These are phyloP conservation scores for Bipolaris oryzae DNA, from an alignment of 2,329 filamentous ascomycete species.

Conservation along the genomic window DNA sequence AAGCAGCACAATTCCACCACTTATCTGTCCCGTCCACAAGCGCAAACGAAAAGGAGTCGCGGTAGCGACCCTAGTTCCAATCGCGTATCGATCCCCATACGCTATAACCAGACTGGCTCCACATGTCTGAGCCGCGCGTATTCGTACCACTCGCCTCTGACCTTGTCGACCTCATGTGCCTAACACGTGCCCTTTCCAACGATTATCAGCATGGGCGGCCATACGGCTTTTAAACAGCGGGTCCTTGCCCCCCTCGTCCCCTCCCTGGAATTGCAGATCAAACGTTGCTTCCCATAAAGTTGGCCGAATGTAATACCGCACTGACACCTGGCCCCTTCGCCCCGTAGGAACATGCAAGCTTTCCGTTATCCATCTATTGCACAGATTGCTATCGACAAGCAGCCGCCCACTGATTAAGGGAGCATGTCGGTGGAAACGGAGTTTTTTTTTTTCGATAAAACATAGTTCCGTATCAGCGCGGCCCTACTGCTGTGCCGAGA, in stretches of 20 bases:
- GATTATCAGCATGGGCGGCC: not conserved
- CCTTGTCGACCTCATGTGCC: not conserved
- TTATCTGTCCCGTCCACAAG: slow-evolving; percentile 3
- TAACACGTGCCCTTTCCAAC: slow-evolving; percentile 13
- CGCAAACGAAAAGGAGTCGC: slow-evolving; percentile 6
- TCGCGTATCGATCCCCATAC: slow-evolving; percentile 12
- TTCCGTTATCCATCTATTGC: not conserved
- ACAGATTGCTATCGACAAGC: not conserved
- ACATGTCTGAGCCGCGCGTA: slow-evolving; percentile 12
- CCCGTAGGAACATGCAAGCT: not conserved
- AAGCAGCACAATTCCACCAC: not conserved
- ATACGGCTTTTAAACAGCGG: slow-evolving; percentile 6
- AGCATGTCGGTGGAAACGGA: not conserved
- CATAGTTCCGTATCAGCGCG: not conserved
- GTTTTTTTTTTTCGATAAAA: not conserved
- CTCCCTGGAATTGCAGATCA: slow-evolving; percentile 6
- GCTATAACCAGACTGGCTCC: slow-evolving; percentile 9
- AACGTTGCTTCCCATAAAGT: not conserved
- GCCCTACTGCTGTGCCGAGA: not conserved
- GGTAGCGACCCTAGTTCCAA: slow-evolving; percentile 11
- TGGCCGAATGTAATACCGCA: not conserved
- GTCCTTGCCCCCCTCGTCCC: not conserved
- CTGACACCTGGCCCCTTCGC: not conserved
- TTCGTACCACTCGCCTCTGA: slow-evolving; percentile 14
- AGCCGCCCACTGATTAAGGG: not conserved